Conservation (phyloP, 768 basidiomycete genomes). For the Suillus variegatus region DNA sequence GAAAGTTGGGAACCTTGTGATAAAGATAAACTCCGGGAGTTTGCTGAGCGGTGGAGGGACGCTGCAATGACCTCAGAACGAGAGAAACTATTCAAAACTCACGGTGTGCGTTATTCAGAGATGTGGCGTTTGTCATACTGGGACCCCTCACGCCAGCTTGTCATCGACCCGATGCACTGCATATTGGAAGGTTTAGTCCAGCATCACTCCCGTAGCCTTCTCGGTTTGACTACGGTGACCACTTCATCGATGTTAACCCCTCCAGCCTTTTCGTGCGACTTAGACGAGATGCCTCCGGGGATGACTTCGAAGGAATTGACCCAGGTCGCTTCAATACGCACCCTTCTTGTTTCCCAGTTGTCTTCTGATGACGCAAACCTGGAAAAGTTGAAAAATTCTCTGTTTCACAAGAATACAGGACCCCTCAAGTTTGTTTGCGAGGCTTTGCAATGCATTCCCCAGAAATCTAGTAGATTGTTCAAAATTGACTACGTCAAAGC, state of each 20-base stretch:
- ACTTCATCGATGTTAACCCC: not conserved
- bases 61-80: no score
- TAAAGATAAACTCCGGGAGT: no score
- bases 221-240: no score
- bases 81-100: no score
- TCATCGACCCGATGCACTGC: no score
- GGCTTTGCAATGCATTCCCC: not conserved
- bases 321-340: not conserved
- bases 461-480: not conserved
- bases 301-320: not conserved
- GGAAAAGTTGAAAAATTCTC: not conserved
- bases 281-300: not conserved
- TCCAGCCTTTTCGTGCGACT: not conserved
- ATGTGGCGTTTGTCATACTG: no score
- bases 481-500: not conserved
- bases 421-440: not conserved
- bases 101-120: no score
- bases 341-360: not conserved
- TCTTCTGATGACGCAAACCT: not conserved
- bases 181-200: no score
- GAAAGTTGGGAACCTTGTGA: no score
- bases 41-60: no score
- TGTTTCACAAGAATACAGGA: not conserved
- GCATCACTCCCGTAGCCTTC: no score
- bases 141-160: no score